Base-by-base conservation (phyloP, 352 stramenopile genomes). In the Blastocystis sp. region DNA sequence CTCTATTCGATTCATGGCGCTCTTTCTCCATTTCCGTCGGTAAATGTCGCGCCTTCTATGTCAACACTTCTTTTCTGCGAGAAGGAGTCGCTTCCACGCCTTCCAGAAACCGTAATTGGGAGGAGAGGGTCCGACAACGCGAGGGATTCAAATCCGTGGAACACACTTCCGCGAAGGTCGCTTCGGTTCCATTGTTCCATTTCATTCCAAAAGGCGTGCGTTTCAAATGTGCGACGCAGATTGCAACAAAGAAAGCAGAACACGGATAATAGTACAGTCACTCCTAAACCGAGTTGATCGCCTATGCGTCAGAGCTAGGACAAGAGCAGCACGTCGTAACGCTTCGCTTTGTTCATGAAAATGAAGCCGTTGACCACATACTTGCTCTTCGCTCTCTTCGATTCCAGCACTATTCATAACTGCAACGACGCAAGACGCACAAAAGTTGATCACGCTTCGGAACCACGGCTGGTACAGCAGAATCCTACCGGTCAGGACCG, bases 361-460 rank as follows among this genome's bases (percentile, higher is more conserved):
- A 81, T 50, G 37, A 81, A 81, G 45, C 70, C 70, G 29, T 81
- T 62, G 39, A 81, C 10, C 13, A 81, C 33, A 31, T 81, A 81
- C 26, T 65, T 65, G 24, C 51, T 33, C 45, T 24, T 65, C n/a
- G 21, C 26, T 55, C 61, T 63, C 9, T 39, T 66, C 70, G 50
- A 50, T 41, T 81, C 70, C 39, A 81, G 39, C 41, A 81, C 70
- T 81, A 81, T 33, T 0, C 59, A 81, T 81, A 2, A 81, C 4
- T 33, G 24, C 24, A 33, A 80, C 33, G 65, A 24, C 33, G 21
- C 13, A 19, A n/a, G 6, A 60, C 37, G 21, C 33, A 81, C 70
- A 63, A 21, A 81, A 81, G 9, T 35, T 16, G 19, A 81, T n/a
- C 9, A 35, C 24, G 33, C 16, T 39, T 26, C 61, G 59, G 51